Percentiles rank a stretch among this genome's conserved stretches.
Evolutionary conservation across 2,329 filamentous ascomycete genomes (phyloP).

Genomic region (Pseudogymnoascus sp.): DNA sequence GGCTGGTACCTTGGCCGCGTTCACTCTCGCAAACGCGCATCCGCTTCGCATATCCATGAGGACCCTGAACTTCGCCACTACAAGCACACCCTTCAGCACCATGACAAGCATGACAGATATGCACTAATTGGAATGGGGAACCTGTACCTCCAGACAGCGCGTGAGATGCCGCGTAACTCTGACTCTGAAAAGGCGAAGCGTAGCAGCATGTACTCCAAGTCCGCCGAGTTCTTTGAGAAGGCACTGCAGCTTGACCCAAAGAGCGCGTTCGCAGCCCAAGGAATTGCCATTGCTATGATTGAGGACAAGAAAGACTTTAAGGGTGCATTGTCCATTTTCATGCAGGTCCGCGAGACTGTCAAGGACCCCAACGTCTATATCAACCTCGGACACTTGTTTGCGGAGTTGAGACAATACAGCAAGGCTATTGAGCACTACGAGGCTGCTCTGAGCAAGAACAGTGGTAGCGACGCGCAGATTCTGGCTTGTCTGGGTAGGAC

Average conservation of each 20-base stretch:
- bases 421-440: constrained; percentile 96
- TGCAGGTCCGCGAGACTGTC: constrained; percentile 82
- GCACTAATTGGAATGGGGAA: constrained; percentile 96
- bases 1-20: constrained; percentile 89
- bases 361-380: constrained; percentile 82
- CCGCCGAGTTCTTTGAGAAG: constrained; percentile 98
- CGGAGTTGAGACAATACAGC: constrained; percentile 80
- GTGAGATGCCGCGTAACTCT: constrained; percentile 88
- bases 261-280: constrained; percentile 94
- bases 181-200: constrained; percentile 89
- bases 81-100: constrained; percentile 88
- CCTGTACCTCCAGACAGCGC: constrained; percentile 69
- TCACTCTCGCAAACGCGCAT: constrained; percentile 68
- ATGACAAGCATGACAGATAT: constrained; percentile 98
- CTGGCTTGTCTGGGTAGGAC: constrained; percentile 64
- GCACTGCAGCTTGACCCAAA: constrained; percentile 87
- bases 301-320: constrained; percentile 90
- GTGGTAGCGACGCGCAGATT: constrained; percentile 54
- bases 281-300: constrained; percentile 85
- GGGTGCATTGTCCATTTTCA: constrained; percentile 75
- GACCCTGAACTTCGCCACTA: constrained; percentile 90
- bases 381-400: constrained; percentile 89
- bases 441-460: constrained; percentile 56
- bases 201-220: constrained; percentile 76
- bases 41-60: constrained; percentile 61